These are phyloP conservation scores for Lipomyces oligophaga DNA, from an alignment of 805 yeast species.

Conservation along the genomic window DNA sequence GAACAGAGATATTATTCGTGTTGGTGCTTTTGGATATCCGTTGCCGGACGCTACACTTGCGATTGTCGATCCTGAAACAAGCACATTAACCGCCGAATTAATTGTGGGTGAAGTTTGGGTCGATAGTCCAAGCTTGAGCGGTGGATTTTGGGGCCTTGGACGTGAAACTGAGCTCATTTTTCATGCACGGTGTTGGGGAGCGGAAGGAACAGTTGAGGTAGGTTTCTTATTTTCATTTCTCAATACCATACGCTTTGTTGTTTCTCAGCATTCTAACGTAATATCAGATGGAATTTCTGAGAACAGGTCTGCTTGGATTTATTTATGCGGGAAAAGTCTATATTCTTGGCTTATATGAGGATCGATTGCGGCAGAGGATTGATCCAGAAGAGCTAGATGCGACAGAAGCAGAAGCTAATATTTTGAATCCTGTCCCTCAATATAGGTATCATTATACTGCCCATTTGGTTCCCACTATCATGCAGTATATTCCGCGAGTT, in stretches of 20 bases:
- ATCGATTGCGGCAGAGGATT: constrained; percentile 71
- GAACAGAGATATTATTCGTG: constrained; percentile 44
- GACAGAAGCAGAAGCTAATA: neutral
- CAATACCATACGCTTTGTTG: no score
- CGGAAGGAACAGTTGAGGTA: constrained; percentile 58
- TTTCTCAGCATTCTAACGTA: no score
- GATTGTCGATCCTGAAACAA: constrained; percentile 89
- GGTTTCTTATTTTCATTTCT: no score
- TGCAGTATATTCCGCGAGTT: constrained; percentile 72
- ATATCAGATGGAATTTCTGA: constrained; percentile 59
- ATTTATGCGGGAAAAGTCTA: constrained; percentile 81
- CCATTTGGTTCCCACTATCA: constrained; percentile 80
- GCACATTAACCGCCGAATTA: constrained; percentile 63
- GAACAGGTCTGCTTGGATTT: constrained; percentile 91
- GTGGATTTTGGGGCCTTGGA: constrained; percentile 76
- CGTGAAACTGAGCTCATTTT: constrained; percentile 70
- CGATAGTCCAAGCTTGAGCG: constrained; percentile 86
- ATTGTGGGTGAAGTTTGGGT: constrained; percentile 97
- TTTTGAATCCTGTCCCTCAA: constrained; percentile 18
- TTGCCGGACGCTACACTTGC: constrained; percentile 92
- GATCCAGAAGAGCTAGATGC: constrained; percentile 30
- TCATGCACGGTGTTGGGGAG: constrained; percentile 75
- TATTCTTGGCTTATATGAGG: constrained; percentile 86
- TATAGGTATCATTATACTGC: constrained; percentile 75
- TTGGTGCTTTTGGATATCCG: constrained; percentile 93